Base-by-base conservation (phyloP, 768 basidiomycete genomes). In the Boletus fagicola region DNA sequence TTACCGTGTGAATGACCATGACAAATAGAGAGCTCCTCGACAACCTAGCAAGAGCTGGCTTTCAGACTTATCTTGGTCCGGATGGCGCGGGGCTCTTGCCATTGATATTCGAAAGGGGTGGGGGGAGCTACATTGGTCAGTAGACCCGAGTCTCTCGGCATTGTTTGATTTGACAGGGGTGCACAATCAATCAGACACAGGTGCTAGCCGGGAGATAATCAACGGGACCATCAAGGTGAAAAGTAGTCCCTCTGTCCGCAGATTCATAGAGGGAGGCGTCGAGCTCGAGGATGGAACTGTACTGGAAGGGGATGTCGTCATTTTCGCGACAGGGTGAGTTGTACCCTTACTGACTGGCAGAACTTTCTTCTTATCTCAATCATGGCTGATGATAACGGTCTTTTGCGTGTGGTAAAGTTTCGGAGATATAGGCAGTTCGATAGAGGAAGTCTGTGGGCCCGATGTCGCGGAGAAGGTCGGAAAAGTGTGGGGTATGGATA, bases 401-500 rank as follows among this genome's bases (percentile, higher is more conserved):
- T 24, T 13, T 22, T 24, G 47, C 18, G 8, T 35, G 42, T 8
- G 36, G 4, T 47, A 12, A 62, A 85, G 82, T 1, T 77, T 78
- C 55, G 80, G 79, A 9, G 77, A 82, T 61, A 62, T 78, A 5
- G 72, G 70, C 20, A 67, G 70, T 16, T 71, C 76, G 6, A 64
- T 83, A 31, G 67, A 67, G 52, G 65, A 71, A 20, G 68, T 87
- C 6, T 78, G 81, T 51, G 84, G 81, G 0, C 70, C 77, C 4
- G 76, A 78, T 22, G 66, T 82, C 10, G 76, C 72, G 1, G 60
- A 73, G 39, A 73, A 76, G 65, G 73, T 85, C 57, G 76, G 79
- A 53, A 75, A 77, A n/a, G 68, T 87, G 15, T 84, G 87, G 88
- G 83, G 87, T 38, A 62, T 90, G 54, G 78, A 87, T 66, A 70